A percentile compares a stretch with the other conserved stretches of the same genome.
phyloP scores from a whole-genome alignment of 2,329 filamentous ascomycete genomes.

The Juglanconis sp. region DNA sequence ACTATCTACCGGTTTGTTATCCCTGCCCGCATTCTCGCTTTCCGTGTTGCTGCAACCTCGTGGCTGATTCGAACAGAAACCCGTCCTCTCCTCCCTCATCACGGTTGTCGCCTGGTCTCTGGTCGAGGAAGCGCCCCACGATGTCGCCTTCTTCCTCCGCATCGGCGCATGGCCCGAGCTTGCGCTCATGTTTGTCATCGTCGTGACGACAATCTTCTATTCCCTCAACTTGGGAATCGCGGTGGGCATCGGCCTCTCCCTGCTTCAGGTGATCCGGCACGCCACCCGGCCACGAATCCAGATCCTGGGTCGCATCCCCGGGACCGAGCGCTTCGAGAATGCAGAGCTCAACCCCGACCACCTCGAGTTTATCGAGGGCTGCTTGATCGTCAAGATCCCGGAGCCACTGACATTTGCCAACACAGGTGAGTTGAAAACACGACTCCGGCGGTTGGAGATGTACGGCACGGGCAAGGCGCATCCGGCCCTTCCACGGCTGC shows the following conservation, averaged over 20 bases:
- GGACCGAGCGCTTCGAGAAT: constrained; percentile 81
- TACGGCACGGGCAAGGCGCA: constrained; percentile 86
- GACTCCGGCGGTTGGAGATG: constrained; percentile 78
- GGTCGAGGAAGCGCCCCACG: constrained; percentile 91
- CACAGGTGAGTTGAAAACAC: constrained; percentile 83
- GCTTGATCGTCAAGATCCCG: constrained; percentile 94
- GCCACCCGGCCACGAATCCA: constrained; percentile 91
- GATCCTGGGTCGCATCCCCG: constrained; percentile 85
- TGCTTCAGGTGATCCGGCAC: constrained; percentile 86
- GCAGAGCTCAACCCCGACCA: constrained; percentile 70
- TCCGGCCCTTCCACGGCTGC: constrained; percentile 78
- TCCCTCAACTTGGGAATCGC: constrained; percentile 91
- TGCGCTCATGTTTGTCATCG: constrained; percentile 83
- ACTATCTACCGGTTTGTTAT: constrained; percentile 81
- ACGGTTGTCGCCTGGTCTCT: constrained; percentile 92
- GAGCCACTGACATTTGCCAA: constrained; percentile 97
- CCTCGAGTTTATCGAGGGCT: constrained; percentile 87
- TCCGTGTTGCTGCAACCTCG: too few relatives aligned
- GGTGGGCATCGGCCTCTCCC: constrained; percentile 84
- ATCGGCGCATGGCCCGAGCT: constrained; percentile 87
- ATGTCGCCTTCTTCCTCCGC: constrained; percentile 82
- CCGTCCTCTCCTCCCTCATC: constrained; percentile 89
- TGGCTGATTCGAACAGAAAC: constrained; percentile 61
- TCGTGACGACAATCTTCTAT: constrained; percentile 90
- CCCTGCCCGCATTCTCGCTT: constrained; percentile 6